These are phyloP conservation scores for Aechmea fasciata DNA, from an alignment of 176 grass and related monocot species.

Conservation along the genomic window DNA sequence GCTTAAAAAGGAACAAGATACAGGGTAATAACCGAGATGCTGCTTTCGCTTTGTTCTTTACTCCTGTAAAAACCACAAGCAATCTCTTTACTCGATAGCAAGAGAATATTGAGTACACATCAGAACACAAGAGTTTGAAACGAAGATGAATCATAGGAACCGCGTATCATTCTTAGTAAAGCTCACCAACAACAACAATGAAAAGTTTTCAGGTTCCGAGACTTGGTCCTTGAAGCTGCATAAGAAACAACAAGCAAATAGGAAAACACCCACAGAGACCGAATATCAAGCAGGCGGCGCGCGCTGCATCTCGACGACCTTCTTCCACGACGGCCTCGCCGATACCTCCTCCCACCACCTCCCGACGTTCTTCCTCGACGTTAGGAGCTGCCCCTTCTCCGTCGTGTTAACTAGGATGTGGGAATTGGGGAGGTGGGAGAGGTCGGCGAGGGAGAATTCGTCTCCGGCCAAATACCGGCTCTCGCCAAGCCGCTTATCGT, in stretches of 20 bases:
- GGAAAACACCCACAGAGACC: too few relatives aligned
- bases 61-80: too few relatives aligned
- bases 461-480: conserved; percentile 64
- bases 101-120: too few relatives aligned
- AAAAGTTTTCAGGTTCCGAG: too few relatives aligned
- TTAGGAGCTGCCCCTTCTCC: conserved; percentile 36
- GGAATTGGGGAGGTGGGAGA: conserved; percentile 71
- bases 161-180: too few relatives aligned
- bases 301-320: conserved; percentile 57
- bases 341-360: conserved; percentile 92
- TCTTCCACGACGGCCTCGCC: conserved; percentile 47
- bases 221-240: neutral
- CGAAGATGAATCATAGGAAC: too few relatives aligned
- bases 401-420: conserved; percentile 43
- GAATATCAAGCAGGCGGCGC: conserved; percentile 27
- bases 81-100: too few relatives aligned
- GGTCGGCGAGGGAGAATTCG: conserved; percentile 71
- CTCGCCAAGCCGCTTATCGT: conserved; percentile 52
- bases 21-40: neutral
- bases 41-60: too few relatives aligned
- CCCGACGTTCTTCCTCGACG: conserved; percentile 54
- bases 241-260: neutral
- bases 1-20: neutral
- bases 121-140: too few relatives aligned
- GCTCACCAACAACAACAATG: too few relatives aligned